These are phyloP conservation scores for Umbilicus rupestris DNA, from an alignment of 164 flowering plant species.

Conservation along the genomic window DNA sequence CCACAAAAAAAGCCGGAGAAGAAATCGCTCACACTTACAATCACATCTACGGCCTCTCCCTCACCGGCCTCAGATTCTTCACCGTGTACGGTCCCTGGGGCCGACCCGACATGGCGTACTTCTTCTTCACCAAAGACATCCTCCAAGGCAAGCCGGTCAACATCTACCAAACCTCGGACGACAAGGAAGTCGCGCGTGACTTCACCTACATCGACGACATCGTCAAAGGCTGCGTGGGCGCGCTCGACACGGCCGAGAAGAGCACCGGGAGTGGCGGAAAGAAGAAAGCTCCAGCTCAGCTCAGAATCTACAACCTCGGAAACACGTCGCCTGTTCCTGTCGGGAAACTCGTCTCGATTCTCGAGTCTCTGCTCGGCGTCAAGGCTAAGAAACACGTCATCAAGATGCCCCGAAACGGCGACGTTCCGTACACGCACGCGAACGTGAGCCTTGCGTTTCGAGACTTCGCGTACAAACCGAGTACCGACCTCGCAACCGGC, in stretches of 20 bases:
- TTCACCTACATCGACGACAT: constrained; percentile 91
- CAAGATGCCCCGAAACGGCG: constrained; percentile 88
- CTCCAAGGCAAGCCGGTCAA: constrained; percentile 52
- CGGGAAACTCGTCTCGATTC: constrained; percentile 47
- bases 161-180: constrained; percentile 49
- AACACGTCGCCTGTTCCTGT: constrained; percentile 89
- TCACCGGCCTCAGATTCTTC: constrained; percentile 79
- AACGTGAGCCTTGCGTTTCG: constrained; percentile 66
- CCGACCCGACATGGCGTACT: constrained; percentile 92
- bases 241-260: constrained; percentile 83
- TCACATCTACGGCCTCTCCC: constrained; percentile 78
- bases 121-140: constrained; percentile 84
- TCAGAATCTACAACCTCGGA: constrained; percentile 74
- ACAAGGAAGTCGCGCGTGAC: constrained; percentile 81
- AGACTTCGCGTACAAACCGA: constrained; percentile 85
- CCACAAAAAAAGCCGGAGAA: constrained; percentile 91
- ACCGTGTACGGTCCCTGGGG: constrained; percentile 96
- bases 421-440: constrained; percentile 91
- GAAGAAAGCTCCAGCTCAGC: constrained; percentile 69
- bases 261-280: constrained; percentile 88
- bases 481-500: constrained; percentile 73
- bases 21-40: constrained; percentile 91
- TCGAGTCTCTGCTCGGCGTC: constrained; percentile 43
- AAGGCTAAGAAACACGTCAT: constrained; percentile 73
- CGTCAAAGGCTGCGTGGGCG: constrained; percentile 80